phyloP scores from a whole-genome alignment of 1,139 yeast species.

The Nakaseomyces bracarensis region DNA sequence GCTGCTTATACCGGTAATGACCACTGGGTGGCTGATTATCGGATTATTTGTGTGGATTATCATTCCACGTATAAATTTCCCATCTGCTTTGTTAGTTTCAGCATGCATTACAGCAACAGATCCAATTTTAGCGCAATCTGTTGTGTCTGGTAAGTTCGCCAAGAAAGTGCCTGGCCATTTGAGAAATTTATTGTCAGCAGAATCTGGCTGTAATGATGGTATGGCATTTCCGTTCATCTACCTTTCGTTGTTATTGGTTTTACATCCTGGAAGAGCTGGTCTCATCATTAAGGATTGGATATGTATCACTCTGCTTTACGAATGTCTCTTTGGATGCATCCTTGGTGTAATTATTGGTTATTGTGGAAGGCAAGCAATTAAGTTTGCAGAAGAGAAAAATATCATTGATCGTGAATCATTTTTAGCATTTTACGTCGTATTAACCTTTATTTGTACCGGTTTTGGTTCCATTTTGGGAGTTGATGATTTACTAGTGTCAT shows the following conservation, averaged over 20 bases:
- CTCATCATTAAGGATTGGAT: conserved; percentile 82
- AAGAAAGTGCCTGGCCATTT: conserved; percentile 93
- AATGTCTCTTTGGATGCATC: conserved; percentile 76
- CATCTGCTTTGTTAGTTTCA: conserved; percentile 69
- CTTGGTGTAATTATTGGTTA: conserved; percentile 77
- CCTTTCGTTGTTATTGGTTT: conserved; percentile 59
- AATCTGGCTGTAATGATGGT: conserved; percentile 96
- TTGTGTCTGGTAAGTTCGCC: conserved; percentile 98
- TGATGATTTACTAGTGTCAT: conserved; percentile 86
- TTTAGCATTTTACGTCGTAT: conserved; percentile 77
- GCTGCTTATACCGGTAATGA: conserved; percentile 85
- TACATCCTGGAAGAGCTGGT: conserved; percentile 54
- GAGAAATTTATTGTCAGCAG: conserved; percentile 82
- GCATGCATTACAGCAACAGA: conserved; percentile 98
- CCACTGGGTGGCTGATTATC: conserved; percentile 83
- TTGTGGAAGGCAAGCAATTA: conserved; percentile 51
- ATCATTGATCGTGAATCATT: conserved; percentile 91
- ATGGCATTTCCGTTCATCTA: conserved; percentile 95
- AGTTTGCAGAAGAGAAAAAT: conserved; percentile 65
- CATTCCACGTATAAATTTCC: conserved; percentile 73
- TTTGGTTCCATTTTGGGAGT: conserved; percentile 87
- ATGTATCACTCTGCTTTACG: conserved; percentile 70
- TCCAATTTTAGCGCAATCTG: conserved; percentile 96
- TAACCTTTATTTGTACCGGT: conserved; percentile 87
- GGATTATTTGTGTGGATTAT: conserved; percentile 80